phyloP scores from a whole-genome alignment of 2,329 filamentous ascomycete species.

The Blastomyces gilchristii region DNA sequence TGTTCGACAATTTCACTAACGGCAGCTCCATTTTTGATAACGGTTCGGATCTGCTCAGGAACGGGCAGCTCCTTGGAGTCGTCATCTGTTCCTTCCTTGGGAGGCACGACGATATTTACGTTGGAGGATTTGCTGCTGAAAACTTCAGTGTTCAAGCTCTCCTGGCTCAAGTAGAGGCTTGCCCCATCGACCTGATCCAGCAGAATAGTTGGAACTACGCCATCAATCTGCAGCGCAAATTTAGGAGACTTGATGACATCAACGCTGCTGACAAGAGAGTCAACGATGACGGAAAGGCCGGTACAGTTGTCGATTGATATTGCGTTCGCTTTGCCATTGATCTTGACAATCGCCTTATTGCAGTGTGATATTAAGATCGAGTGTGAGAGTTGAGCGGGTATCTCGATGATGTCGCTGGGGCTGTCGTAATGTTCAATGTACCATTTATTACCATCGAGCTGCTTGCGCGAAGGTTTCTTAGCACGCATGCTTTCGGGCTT shows the following conservation, averaged over 20 bases:
- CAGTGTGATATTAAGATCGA: constrained; percentile 88
- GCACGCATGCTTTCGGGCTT: constrained; percentile 77
- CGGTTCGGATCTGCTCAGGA: constrained; percentile 82
- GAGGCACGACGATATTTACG: constrained; percentile 76
- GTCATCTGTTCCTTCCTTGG: constrained; percentile 54
- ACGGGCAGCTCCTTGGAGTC: constrained; percentile 82
- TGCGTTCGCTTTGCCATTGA: constrained; percentile 93
- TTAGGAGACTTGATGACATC: constrained; percentile 93
- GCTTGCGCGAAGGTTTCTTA: constrained; percentile 71
- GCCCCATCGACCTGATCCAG: constrained; percentile 91
- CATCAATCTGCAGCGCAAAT: constrained; percentile 87
- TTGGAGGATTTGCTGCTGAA: constrained; percentile 81
- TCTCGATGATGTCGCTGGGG: constrained; percentile 60
- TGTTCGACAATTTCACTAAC: constrained; percentile 94
- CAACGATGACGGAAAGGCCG: constrained; percentile 74
- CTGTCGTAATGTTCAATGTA: constrained; percentile 90
- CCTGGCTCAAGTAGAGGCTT: constrained; percentile 72
- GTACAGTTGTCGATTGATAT: constrained; percentile 87
- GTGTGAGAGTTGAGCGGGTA: constrained; percentile 72
- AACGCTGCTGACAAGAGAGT: constrained; percentile 79
- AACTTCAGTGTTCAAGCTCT: constrained; percentile 67
- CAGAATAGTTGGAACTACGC: constrained; percentile 73
- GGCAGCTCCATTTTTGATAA: constrained; percentile 63
- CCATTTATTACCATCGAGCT: constrained; percentile 87
- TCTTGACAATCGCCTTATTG: constrained; percentile 78